These are phyloP conservation scores for Pelargonium cotyledonis DNA, from an alignment of 441 rosid genomes.

Conservation along the genomic window DNA sequence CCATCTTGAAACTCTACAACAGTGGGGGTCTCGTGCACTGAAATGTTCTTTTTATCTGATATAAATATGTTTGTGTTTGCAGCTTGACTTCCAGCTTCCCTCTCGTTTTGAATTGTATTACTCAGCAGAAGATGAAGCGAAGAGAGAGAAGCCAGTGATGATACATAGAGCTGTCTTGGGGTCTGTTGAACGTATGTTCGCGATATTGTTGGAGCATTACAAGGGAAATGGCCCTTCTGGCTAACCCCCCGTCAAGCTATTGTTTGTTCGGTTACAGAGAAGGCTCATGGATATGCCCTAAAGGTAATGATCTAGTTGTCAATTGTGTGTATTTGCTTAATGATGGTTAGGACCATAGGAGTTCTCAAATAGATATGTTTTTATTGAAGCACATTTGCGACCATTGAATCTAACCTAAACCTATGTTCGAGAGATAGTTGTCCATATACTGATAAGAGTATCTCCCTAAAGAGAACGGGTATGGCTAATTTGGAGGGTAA, in stretches of 20 bases:
- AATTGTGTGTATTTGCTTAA: too few relatives aligned
- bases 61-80: slow-evolving; percentile 27
- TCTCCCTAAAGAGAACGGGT: too few relatives aligned
- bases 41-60: not conserved
- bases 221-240: slow-evolving; percentile 99
- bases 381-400: too few relatives aligned
- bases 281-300: slow-evolving; percentile 65
- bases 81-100: slow-evolving; percentile 99
- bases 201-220: slow-evolving; percentile 87
- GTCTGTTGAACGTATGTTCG: slow-evolving; percentile 97
- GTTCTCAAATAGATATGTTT: not conserved
- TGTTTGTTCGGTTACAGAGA: slow-evolving; percentile 91
- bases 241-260: slow-evolving; percentile 98
- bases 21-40: too few relatives aligned
- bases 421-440: too few relatives aligned
- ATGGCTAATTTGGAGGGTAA: too few relatives aligned
- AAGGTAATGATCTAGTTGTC: slow-evolving; percentile 35
- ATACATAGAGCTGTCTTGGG: slow-evolving; percentile 95
- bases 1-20: too few relatives aligned
- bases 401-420: too few relatives aligned
- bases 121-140: slow-evolving; percentile 87
- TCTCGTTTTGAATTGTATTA: slow-evolving; percentile 72
- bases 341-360: slow-evolving; percentile 3
- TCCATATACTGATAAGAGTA: too few relatives aligned
- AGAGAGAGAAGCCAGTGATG: slow-evolving; percentile 83